Base-by-base conservation (phyloP, 1,284 basidiomycete genomes). In the Austroboletus niveus region DNA sequence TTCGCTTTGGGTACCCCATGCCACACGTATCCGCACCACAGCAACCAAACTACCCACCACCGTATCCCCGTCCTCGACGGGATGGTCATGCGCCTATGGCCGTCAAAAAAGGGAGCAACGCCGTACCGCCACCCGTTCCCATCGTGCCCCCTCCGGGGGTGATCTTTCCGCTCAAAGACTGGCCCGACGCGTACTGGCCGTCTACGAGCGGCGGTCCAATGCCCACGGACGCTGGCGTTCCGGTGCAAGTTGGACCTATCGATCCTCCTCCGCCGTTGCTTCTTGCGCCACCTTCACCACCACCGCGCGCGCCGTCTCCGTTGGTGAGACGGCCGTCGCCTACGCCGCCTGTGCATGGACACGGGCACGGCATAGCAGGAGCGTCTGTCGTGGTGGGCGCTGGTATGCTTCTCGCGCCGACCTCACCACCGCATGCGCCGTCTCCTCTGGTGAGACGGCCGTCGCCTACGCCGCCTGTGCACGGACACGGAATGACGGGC, bases 131-230 rank as follows among this genome's bases (percentile, higher is more conserved):
- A 5, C 45, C 38, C 20, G 40, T 53, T 10, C 53, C 49, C 17
- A 51, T 63, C 29, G 45, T 66, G 5, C 63, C 63, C 36, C 65
- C 65, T 20, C 65, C 63, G 10, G 63, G 63, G 20, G 52, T 63
- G 39, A 53, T 68, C n/a, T 57, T 68, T 47, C 60, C 65, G 4
- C 29, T 24, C 9, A 43, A 58, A 48, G 64, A 61, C n/a, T 49
- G 65, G 6, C 55, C 52, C 45, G 60, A 65, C 5, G 42, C 38
- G 31, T 50, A 59, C 45, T 38, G 60, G 54, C 47, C 55, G 3
- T 14, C 42, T 44, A 15, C 48, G 5, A 27, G 49, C 1, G 14
- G 49, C 1, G 14, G 38, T 36, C 61, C 45, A 24, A 32, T 54
- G 10, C 32, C 36, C 1, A 8, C 63, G 12, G 29, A 48, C 15